Percentiles rank a stretch among this genome's conserved stretches.
phyloP scores from a whole-genome alignment of 192 early-diverging fungal species.

The Thamnidium elegans region DNA sequence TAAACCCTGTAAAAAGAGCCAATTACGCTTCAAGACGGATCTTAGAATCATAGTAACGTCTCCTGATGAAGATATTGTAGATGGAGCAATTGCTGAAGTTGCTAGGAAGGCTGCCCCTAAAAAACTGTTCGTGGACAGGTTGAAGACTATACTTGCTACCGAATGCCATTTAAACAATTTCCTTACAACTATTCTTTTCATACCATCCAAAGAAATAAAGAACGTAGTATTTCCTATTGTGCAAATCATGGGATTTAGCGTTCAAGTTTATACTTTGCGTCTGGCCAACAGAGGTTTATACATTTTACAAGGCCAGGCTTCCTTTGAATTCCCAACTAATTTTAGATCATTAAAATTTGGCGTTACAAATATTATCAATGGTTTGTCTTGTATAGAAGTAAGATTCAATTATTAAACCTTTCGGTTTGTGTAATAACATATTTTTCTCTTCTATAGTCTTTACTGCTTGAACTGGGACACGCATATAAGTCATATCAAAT shows the following conservation, averaged over 20 bases:
- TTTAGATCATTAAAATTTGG: not conserved
- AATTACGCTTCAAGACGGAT: slow-evolving; percentile 1
- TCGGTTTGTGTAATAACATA: not conserved
- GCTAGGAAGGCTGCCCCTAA: not conserved
- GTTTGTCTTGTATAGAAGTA: not conserved
- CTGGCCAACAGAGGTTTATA: not conserved
- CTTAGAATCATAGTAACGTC: not conserved
- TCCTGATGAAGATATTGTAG: not conserved
- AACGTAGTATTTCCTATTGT: slow-evolving; percentile 1
- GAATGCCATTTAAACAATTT: not conserved
- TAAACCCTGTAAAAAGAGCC: not conserved
- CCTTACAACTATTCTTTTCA: not conserved
- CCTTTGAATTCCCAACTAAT: not conserved
- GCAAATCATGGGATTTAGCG: not conserved
- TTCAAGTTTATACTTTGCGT: slow-evolving; percentile 1
- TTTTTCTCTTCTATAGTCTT: slow-evolving; percentile 1
- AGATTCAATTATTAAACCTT: not conserved
- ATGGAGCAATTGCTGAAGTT: not conserved
- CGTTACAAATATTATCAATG: slow-evolving; percentile 2
- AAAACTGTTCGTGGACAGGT: not conserved
- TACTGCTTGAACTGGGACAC: not conserved
- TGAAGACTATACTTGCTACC: not conserved
- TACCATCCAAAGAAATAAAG: not conserved
- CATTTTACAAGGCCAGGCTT: not conserved
- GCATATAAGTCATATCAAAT: not conserved